Conservation (phyloP, 1,284 basidiomycete genomes). For the Ustanciosporium gigantosporum region DNA sequence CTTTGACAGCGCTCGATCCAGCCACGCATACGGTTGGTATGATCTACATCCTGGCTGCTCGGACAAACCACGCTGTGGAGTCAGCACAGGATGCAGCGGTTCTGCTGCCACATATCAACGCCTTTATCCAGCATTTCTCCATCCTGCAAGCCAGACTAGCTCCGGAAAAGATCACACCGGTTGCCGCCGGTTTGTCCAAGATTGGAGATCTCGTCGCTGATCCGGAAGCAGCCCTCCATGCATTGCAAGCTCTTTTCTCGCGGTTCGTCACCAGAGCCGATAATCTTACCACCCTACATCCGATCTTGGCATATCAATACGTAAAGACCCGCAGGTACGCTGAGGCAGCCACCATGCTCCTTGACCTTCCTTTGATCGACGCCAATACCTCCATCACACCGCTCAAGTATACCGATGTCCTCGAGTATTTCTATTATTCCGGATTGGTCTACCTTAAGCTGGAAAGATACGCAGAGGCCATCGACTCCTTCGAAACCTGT, state of each 20-base stretch:
- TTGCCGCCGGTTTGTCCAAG: slow-evolving; percentile 6
- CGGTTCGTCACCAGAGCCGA: slow-evolving; percentile 17
- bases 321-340: slow-evolving; percentile 35
- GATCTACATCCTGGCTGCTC: slow-evolving; percentile 39
- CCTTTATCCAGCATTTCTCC: slow-evolving; percentile 14
- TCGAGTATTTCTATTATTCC: slow-evolving; percentile 52
- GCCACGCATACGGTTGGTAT: slow-evolving; percentile 23
- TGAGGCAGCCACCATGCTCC: slow-evolving; percentile 32
- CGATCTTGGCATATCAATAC: slow-evolving; percentile 44
- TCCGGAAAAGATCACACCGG: slow-evolving; percentile 21
- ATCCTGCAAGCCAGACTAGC: slow-evolving; percentile 14
- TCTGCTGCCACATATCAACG: slow-evolving; percentile 18
- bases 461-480: slow-evolving; percentile 26
- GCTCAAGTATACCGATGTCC: slow-evolving; percentile 31
- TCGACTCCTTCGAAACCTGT: slow-evolving; percentile 58
- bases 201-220: slow-evolving; percentile 11
- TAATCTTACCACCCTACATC: slow-evolving; percentile 37
- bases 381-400: slow-evolving; percentile 25
- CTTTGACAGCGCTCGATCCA: slow-evolving; percentile 32
- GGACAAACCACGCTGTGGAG: slow-evolving; percentile 4
- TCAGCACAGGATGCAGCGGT: slow-evolving; percentile 4
- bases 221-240: slow-evolving; percentile 16
- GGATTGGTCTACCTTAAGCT: slow-evolving; percentile 43
- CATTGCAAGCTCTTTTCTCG: slow-evolving; percentile 12
- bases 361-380: slow-evolving; percentile 32